phyloP scores from a whole-genome alignment of 129 eudicot species.

The Kitagawia praeruptora region DNA sequence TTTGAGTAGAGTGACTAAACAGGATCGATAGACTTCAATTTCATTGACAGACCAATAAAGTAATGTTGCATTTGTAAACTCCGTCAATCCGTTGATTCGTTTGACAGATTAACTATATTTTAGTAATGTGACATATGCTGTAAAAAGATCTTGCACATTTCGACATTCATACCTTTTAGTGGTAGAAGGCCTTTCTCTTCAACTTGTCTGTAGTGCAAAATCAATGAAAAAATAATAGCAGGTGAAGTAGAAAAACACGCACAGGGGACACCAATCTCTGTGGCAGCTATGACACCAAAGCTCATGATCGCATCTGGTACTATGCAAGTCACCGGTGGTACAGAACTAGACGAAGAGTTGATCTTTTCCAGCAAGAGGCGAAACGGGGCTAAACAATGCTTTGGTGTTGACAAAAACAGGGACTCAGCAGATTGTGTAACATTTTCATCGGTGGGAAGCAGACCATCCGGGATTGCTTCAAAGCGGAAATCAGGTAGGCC shows the following conservation, averaged over 20 bases:
- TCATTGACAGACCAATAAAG: no score
- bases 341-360: neutral
- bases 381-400: constrained; percentile 22
- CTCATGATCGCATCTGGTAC: constrained; percentile 32
- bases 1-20: no score
- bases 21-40: no score
- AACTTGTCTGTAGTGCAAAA: neutral
- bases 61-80: no score
- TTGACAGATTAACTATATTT: no score
- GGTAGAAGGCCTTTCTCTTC: constrained; percentile 24
- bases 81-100: no score
- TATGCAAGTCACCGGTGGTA: constrained; percentile 32
- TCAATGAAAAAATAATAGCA: constrained; percentile 11
- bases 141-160: neutral
- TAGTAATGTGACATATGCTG: no score
- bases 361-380: constrained; percentile 15
- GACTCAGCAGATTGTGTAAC: constrained; percentile 23
- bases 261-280: constrained; percentile 18
- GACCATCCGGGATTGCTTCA: constrained; percentile 23
- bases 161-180: constrained; percentile 19
- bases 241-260: constrained; percentile 14
- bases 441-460: constrained; percentile 27
- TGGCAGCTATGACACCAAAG: constrained; percentile 28
- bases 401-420: constrained; percentile 18
- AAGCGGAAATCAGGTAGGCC: constrained; percentile 6